A percentile compares a stretch with the other conserved stretches of the same genome.
phyloP scores from a whole-genome alignment of 148 eudicot species.

The Nepenthes mirabilis region DNA sequence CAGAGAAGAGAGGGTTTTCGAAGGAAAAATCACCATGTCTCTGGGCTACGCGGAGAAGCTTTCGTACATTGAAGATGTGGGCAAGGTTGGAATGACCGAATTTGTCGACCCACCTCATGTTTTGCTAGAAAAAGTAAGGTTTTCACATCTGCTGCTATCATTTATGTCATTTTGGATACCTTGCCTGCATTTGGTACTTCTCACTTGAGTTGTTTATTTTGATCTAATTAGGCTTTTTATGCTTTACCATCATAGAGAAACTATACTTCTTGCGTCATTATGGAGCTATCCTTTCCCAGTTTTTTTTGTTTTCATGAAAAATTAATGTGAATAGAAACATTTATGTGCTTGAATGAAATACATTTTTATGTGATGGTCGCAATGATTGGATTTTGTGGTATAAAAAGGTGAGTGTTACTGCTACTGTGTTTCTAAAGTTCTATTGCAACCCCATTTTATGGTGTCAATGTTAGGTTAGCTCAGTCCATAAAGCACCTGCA shows the following conservation, averaged over 20 bases:
- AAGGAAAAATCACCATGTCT: slow-evolving; percentile 34
- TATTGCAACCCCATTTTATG: too few relatives aligned
- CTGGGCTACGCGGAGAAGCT: slow-evolving; percentile 84
- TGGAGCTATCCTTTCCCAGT: neutral
- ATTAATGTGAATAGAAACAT: too few relatives aligned
- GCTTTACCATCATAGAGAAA: slow-evolving; percentile 1
- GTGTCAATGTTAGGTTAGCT: too few relatives aligned
- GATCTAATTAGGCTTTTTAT: slow-evolving; percentile 11
- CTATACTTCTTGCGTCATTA: neutral
- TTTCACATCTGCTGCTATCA: neutral
- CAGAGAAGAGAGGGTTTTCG: slow-evolving; percentile 1
- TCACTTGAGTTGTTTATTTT: slow-evolving; percentile 10
- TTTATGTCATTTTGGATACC: neutral
- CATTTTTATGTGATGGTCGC: too few relatives aligned
- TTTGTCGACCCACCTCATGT: slow-evolving; percentile 48
- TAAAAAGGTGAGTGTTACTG: too few relatives aligned
- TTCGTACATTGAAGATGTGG: slow-evolving; percentile 75
- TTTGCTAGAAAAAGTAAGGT: slow-evolving; percentile 42
- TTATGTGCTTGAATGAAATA: too few relatives aligned
- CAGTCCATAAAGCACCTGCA: too few relatives aligned
- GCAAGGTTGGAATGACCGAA: slow-evolving; percentile 74
- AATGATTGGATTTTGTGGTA: too few relatives aligned
- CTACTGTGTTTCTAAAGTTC: too few relatives aligned
- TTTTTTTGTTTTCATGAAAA: neutral
- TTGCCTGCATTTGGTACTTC: neutral